A percentile compares a stretch with the other conserved stretches of the same genome.
These are phyloP conservation scores for Monosporozyma aerobia DNA, from an alignment of 805 yeast species.

Conservation along the genomic window DNA sequence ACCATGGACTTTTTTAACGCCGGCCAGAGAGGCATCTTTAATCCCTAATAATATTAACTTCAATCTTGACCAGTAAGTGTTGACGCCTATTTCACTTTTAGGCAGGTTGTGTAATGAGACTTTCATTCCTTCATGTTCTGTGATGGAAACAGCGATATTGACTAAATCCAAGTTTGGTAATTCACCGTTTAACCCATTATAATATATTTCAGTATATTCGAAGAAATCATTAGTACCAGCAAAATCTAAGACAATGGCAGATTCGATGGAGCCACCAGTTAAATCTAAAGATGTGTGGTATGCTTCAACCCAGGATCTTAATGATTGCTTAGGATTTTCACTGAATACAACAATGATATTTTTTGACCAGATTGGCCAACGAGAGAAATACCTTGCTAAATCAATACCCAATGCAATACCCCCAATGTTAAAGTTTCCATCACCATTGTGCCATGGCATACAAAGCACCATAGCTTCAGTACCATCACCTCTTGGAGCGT, in stretches of 20 bases:
- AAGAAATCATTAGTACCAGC: conserved; percentile 58
- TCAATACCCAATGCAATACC: conserved; percentile 69
- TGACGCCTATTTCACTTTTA: conserved; percentile 36
- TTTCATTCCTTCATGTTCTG: conserved; percentile 67
- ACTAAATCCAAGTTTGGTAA: conserved; percentile 86
- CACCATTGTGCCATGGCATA: conserved; percentile 77
- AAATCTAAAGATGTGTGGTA: conserved; percentile 77
- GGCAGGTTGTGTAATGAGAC: conserved; percentile 57
- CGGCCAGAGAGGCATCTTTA: conserved; percentile 59
- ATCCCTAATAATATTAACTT: conserved; percentile 56
- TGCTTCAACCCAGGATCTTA: conserved; percentile 87
- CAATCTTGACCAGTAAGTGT: conserved; percentile 47
- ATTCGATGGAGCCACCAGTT: conserved; percentile 90
- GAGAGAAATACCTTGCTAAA: conserved; percentile 66
- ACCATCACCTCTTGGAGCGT: conserved; percentile 91
- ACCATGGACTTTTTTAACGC: conserved; percentile 54
- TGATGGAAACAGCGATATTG: conserved; percentile 67
- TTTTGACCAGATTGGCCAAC: conserved; percentile 93
- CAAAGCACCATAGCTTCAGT: conserved; percentile 89
- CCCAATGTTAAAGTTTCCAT: conserved; percentile 60
- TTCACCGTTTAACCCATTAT: conserved; percentile 91
- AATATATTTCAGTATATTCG: conserved; percentile 63
- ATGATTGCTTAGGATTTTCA: conserved; percentile 53
- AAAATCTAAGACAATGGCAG: conserved; percentile 78
- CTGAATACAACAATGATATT: conserved; percentile 83